Percentiles rank a stretch among this genome's conserved stretches.
Evolutionary conservation across 495 filamentous ascomycete genomes (phyloP).

Genomic region (Xylaria scruposa): DNA sequence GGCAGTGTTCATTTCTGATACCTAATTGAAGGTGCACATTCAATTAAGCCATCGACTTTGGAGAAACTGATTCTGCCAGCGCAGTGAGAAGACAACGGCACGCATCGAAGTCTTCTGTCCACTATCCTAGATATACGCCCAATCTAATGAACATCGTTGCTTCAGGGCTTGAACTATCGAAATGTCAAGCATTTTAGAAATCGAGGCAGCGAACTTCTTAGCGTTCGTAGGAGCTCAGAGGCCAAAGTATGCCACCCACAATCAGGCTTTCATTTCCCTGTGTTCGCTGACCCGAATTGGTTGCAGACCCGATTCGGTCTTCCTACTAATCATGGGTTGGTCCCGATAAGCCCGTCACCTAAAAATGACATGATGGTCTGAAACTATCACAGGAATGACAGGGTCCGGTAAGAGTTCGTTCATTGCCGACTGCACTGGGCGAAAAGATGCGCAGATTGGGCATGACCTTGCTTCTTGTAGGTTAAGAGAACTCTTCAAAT

Average conservation of each 20-base stretch:
- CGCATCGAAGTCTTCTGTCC: too few species aligned
- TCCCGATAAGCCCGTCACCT: background rate
- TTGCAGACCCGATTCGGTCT: constrained; percentile 9
- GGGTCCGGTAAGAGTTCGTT: constrained; percentile 50
- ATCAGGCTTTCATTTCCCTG: background rate
- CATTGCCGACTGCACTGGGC: constrained; percentile 39
- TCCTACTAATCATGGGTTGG: constrained; percentile 9
- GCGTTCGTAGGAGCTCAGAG: constrained; percentile 4
- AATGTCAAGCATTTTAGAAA: constrained; percentile 4
- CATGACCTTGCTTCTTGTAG: constrained; percentile 40
- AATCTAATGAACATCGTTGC: background rate
- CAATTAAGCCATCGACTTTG: too few species aligned
- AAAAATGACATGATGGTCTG: background rate
- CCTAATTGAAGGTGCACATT: too few species aligned
- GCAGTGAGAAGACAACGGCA: too few species aligned
- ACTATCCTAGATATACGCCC: too few species aligned
- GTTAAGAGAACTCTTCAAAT: background rate
- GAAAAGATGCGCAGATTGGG: constrained; percentile 34
- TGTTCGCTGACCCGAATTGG: background rate
- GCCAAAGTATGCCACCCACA: background rate
- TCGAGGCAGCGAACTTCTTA: constrained; percentile 2
- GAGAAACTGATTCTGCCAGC: too few species aligned
- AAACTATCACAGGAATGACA: constrained; percentile 50
- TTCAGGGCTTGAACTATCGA: background rate
- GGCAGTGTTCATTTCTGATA: background rate